These are phyloP conservation scores for Penicillium malachiteum DNA, from an alignment of 495 filamentous ascomycete species.

Conservation along the genomic window DNA sequence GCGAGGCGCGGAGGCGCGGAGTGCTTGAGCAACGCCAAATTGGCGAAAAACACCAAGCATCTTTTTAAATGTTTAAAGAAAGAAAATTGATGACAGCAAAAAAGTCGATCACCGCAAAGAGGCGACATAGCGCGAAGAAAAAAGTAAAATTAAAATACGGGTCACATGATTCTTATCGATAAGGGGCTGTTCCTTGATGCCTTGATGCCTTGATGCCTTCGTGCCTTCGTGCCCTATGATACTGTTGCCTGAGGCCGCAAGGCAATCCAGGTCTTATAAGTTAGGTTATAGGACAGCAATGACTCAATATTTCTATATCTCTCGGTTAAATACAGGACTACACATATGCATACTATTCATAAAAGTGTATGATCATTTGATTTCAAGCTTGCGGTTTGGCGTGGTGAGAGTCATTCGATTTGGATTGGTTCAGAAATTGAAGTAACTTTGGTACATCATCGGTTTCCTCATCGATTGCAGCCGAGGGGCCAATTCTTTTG, in stretches of 20 bases:
- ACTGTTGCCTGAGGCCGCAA: too few species aligned
- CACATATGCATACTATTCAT: too few species aligned
- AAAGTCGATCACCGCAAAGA: not conserved
- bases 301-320: not conserved
- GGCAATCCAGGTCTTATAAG: too few species aligned
- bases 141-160: slow-evolving; percentile 16
- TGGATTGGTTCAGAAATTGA: too few species aligned
- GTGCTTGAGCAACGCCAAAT: slow-evolving; percentile 36
- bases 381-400: too few species aligned
- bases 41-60: slow-evolving; percentile 48
- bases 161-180: slow-evolving; percentile 31
- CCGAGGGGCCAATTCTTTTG: too few species aligned
- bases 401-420: too few species aligned
- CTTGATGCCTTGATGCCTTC: not conserved
- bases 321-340: too few species aligned
- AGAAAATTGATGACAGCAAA: slow-evolving; percentile 3
- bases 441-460: too few species aligned
- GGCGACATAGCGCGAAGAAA: slow-evolving; percentile 8
- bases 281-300: not conserved
- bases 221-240: too few species aligned
- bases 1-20: slow-evolving; percentile 37
- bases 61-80: slow-evolving; percentile 7
- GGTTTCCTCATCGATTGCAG: too few species aligned
- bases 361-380: too few species aligned
- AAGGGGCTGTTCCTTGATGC: slow-evolving; percentile 4